Base-by-base conservation (phyloP, 2,329 filamentous ascomycete species). In the Fusarium xyrophilum region DNA sequence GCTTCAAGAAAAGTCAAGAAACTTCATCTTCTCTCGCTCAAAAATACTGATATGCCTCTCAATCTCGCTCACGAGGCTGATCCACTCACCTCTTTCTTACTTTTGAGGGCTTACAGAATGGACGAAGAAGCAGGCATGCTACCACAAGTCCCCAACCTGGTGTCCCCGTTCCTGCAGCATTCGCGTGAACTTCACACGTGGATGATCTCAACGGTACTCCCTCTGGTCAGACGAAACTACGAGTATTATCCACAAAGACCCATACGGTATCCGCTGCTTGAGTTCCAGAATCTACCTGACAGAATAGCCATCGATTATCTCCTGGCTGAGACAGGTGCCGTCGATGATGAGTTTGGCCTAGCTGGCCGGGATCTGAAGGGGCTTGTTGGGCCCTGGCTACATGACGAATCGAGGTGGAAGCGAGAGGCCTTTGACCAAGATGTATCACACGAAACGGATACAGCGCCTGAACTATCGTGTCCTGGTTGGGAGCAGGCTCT, bases 81-180 rank as follows among this genome's bases (percentile, higher is more conserved):
- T 64, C 74, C 82, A 2, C 75, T 92, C 11, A 84, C 84, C 10
- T 79, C 83, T 4, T 95, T 94, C 74, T 78, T 95, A 9, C 83
- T 92, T 50, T 86, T 88, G 67, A 86, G 91, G 60, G 85, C 90
- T 9, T 85, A 90, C 72, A 85, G 85, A 38, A 88, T 95, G 65
- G 91, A 94, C 74, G 80, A 87, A 54, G 86, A 91, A 75, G 89
- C 91, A 2, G 91, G 92, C n/a, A 79, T 93, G 63, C 81, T 94
- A 23, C 82, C 84, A n/a, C 85, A 91, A 68, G 76, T 93, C 2
- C 88, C 89, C 1, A 82, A 84, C n/a, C 82, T 95, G 32, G 80
- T 93, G 21, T 80, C 83, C 25, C 91, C 91, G 0, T 94, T 93
- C 74, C 80, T 93, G 19, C 80, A 86, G 50, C 83, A 86, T 60